These are phyloP conservation scores for Nicotiana obtusifolia DNA, from an alignment of 257 asterid genomes.

Conservation along the genomic window DNA sequence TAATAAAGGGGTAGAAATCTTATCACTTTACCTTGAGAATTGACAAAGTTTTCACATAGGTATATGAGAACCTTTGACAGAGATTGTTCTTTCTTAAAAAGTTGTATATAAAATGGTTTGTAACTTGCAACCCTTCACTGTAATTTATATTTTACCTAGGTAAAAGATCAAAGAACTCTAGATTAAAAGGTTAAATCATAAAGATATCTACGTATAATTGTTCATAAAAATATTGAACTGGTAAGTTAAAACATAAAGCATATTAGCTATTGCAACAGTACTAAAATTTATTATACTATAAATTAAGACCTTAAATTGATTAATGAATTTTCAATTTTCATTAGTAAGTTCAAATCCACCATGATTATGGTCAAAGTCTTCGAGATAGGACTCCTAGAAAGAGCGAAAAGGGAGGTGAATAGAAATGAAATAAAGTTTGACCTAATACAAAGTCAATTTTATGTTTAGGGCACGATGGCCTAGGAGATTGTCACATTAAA, in stretches of 20 bases:
- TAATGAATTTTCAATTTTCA: neutral
- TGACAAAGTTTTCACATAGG: slow-evolving; percentile 2
- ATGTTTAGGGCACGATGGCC: neutral
- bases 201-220: too few relatives aligned
- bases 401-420: neutral
- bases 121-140: neutral
- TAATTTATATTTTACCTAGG: neutral
- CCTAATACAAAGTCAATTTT: neutral
- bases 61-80: slow-evolving; percentile 4
- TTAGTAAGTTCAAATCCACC: neutral
- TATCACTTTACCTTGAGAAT: slow-evolving; percentile 10
- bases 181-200: too few relatives aligned
- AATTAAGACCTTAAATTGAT: neutral
- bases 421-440: neutral
- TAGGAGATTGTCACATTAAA: neutral
- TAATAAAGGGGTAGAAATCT: neutral
- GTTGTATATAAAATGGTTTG: neutral
- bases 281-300: neutral
- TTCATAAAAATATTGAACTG: too few relatives aligned
- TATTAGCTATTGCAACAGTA: too few relatives aligned
- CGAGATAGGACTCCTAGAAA: neutral
- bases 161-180: too few relatives aligned
- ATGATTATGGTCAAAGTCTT: neutral
- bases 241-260: too few relatives aligned
- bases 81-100: slow-evolving; percentile 1